Evolutionary conservation across 495 filamentous ascomycete species (phyloP).

Genomic region (Jackrogersella multiformis): DNA sequence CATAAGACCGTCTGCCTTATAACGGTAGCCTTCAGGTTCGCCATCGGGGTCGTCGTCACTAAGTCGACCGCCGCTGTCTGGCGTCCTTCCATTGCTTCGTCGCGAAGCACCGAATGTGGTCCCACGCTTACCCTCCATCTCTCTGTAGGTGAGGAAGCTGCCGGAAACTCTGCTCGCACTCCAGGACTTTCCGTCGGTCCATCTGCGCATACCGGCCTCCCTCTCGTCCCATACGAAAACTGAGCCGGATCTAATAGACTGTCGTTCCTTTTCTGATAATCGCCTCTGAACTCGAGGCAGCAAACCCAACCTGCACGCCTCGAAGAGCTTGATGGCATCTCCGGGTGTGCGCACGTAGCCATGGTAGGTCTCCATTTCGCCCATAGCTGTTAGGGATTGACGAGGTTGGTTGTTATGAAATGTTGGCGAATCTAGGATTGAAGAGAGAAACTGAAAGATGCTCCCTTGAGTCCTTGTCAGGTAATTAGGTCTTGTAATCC

Average conservation of each 20-base stretch:
- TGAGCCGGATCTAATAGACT: slow-evolving; percentile 92
- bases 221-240: slow-evolving; percentile 99
- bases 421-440: slow-evolving; percentile 11
- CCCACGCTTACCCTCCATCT: slow-evolving; percentile 96
- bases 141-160: slow-evolving; percentile 95
- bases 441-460: slow-evolving; percentile 7
- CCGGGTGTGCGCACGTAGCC: slow-evolving; percentile 89
- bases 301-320: slow-evolving; percentile 90
- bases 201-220: slow-evolving; percentile 96
- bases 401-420: not conserved
- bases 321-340: slow-evolving; percentile 97
- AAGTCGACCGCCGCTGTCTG: slow-evolving; percentile 74
- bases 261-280: slow-evolving; percentile 95
- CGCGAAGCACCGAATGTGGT: slow-evolving; percentile 64
- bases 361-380: slow-evolving; percentile 92
- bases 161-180: slow-evolving; percentile 97
- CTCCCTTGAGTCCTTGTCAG: slow-evolving; percentile 20
- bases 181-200: slow-evolving; percentile 99
- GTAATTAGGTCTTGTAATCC: slow-evolving; percentile 39
- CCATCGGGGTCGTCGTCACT: slow-evolving; percentile 87
- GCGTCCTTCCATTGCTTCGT: slow-evolving; percentile 73
- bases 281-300: slow-evolving; percentile 91
- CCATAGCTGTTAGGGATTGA: not conserved
- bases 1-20: slow-evolving; percentile 97
- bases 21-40: slow-evolving; percentile 94